These are phyloP conservation scores for Fusarium sp. DNA, from an alignment of 2,329 filamentous ascomycete species.

Conservation along the genomic window DNA sequence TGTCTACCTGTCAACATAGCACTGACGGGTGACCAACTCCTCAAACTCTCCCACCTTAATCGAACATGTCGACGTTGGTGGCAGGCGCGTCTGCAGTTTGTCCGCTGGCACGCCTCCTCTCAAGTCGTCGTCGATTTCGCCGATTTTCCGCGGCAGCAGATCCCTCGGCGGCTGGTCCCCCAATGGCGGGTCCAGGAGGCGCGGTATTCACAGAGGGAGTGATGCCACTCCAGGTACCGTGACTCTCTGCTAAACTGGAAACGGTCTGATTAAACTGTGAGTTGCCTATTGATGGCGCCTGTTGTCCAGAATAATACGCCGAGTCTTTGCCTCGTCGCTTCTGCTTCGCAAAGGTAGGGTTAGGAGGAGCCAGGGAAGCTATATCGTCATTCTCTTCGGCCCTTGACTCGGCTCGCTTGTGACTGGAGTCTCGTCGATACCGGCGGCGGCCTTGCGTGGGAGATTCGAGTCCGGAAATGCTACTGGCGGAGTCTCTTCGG, in stretches of 20 bases:
- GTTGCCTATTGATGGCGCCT: slow-evolving; percentile 52
- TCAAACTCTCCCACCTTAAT: slow-evolving; percentile 7
- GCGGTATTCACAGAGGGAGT: slow-evolving; percentile 56
- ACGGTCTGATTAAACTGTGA: slow-evolving; percentile 55
- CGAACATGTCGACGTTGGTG: slow-evolving; percentile 37
- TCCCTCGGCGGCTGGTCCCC: slow-evolving; percentile 50
- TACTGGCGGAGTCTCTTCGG: slow-evolving; percentile 65
- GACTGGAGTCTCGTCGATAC: slow-evolving; percentile 67
- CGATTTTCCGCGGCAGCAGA: slow-evolving; percentile 62
- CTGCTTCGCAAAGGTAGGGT: slow-evolving; percentile 66
- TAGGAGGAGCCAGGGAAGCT: slow-evolving; percentile 64
- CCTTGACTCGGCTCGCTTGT: slow-evolving; percentile 57
- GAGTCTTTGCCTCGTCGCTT: slow-evolving; percentile 66
- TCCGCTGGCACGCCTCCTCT: slow-evolving; percentile 60
- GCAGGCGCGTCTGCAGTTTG: slow-evolving; percentile 40
- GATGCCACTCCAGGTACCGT: slow-evolving; percentile 64
- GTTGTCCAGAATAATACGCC: slow-evolving; percentile 69
- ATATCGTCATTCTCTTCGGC: slow-evolving; percentile 55
- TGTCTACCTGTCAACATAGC: neutral
- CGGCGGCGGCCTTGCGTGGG: slow-evolving; percentile 58
- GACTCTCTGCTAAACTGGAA: slow-evolving; percentile 62
- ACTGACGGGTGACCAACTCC: neutral
- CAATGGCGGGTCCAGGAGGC: slow-evolving; percentile 48
- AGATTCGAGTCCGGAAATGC: slow-evolving; percentile 67
- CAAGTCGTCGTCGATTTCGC: slow-evolving; percentile 65